Evolutionary conservation across 192 early-diverging fungal genomes (phyloP).

Genomic region (Phycomyces blakesleeanus): DNA sequence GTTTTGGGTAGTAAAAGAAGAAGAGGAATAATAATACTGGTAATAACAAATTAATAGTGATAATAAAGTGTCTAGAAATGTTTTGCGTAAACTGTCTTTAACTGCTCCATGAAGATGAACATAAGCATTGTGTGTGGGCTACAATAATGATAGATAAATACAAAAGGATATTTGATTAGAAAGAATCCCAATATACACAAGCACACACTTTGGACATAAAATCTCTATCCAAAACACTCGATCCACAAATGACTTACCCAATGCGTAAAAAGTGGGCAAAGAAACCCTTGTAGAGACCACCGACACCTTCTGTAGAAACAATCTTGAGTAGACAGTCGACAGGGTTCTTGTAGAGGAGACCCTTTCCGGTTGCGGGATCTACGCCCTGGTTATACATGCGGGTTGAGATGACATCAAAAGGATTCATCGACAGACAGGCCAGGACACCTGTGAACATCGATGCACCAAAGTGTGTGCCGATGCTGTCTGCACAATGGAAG

Average conservation of each 20-base stretch:
- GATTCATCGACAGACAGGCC: conserved; percentile 91
- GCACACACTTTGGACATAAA: too few relatives aligned
- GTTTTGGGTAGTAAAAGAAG: too few relatives aligned
- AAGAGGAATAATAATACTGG: too few relatives aligned
- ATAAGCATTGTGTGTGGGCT: conserved; percentile 90
- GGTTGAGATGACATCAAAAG: conserved; percentile 93
- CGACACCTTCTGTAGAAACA: conserved; percentile 71
- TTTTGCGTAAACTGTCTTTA: conserved; percentile 31
- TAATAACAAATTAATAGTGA: conserved; percentile 2
- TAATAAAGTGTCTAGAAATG: conserved; percentile 11
- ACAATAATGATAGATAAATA: conserved; percentile 6
- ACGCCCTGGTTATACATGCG: conserved; percentile 91
- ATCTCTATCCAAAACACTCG: too few relatives aligned
- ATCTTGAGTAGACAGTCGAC: conserved; percentile 88
- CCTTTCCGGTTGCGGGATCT: conserved; percentile 53
- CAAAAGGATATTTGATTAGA: too few relatives aligned
- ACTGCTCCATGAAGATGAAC: conserved; percentile 88
- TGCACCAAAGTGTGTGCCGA: conserved; percentile 68
- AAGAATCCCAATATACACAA: too few relatives aligned
- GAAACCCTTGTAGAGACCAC: conserved; percentile 91
- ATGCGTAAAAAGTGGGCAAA: conserved; percentile 86
- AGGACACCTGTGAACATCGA: conserved; percentile 80
- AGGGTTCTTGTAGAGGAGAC: conserved; percentile 76
- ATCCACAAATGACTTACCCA: conserved; percentile 57
- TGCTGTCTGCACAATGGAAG: conserved; percentile 76